These are phyloP conservation scores for Ambrosiella cleistominuta DNA, from an alignment of 2,329 filamentous ascomycete genomes.

Conservation along the genomic window DNA sequence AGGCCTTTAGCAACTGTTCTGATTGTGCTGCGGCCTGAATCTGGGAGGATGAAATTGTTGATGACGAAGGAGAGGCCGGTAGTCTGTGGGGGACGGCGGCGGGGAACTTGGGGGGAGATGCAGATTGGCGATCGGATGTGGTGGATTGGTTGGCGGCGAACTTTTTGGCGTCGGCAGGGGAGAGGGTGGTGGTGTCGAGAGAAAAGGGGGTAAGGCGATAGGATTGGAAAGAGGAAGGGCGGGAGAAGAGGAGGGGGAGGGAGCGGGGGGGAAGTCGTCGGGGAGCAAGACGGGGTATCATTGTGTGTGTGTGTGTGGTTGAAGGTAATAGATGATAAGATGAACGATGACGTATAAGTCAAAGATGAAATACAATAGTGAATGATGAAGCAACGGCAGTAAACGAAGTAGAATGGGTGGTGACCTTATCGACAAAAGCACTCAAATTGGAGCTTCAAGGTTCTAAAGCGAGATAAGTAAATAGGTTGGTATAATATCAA, in stretches of 20 bases:
- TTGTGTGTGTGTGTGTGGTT: neutral
- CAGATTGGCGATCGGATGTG: conserved; percentile 3
- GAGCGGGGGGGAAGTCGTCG: neutral
- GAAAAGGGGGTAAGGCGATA: conserved; percentile 4
- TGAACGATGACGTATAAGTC: neutral
- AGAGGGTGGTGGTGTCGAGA: conserved; percentile 6
- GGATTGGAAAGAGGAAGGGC: conserved; percentile 8
- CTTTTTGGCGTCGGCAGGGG: conserved; percentile 6
- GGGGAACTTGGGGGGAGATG: neutral
- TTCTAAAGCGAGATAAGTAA: too few species aligned
- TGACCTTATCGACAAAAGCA: too few species aligned
- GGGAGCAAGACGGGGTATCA: neutral
- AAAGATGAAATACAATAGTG: neutral
- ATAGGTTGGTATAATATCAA: too few species aligned
- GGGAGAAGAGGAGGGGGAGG: neutral
- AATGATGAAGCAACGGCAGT: neutral
- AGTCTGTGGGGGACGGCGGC: too few species aligned
- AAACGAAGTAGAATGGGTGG: too few species aligned
- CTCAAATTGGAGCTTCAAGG: too few species aligned
- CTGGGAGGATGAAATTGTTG: too few species aligned
- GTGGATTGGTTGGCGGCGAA: conserved; percentile 1
- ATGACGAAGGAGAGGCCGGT: too few species aligned
- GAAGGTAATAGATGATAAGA: too few species aligned
- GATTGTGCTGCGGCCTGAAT: neutral
- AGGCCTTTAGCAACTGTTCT: too few species aligned